phyloP scores from a whole-genome alignment of 1,139 yeast species.

The Diutina ranongensis region DNA sequence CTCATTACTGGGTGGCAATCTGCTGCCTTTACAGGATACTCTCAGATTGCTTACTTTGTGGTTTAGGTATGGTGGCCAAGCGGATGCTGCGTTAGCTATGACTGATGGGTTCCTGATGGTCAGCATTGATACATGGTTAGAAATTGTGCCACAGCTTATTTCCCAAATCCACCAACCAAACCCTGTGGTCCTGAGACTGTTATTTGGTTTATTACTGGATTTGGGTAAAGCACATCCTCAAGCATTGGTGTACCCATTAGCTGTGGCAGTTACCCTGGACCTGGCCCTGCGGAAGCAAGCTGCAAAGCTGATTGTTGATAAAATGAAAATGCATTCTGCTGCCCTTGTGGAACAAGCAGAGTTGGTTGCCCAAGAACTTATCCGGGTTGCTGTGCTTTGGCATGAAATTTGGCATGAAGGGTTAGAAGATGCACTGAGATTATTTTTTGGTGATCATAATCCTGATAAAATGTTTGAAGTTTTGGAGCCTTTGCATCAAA shows the following conservation, averaged over 20 bases:
- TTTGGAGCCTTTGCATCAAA: constrained; percentile 76
- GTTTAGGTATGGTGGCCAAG: constrained; percentile 91
- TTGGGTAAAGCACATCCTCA: constrained; percentile 95
- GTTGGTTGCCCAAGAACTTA: constrained; percentile 83
- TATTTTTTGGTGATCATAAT: constrained; percentile 89
- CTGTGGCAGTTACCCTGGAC: constrained; percentile 93
- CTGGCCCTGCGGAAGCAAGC: constrained; percentile 84
- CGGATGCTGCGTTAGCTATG: constrained; percentile 87
- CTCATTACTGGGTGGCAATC: constrained; percentile 74
- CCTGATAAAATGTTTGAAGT: constrained; percentile 91
- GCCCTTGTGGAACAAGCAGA: constrained; percentile 84
- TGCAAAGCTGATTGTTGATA: constrained; percentile 82
- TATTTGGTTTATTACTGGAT: constrained; percentile 73
- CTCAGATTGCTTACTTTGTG: constrained; percentile 81
- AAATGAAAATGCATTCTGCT: constrained; percentile 84
- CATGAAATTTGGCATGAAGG: constrained; percentile 99
- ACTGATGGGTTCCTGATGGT: constrained; percentile 86
- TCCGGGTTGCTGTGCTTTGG: constrained; percentile 93
- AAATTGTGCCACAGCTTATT: constrained; percentile 89
- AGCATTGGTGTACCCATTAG: constrained; percentile 87
- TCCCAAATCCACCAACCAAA: constrained; percentile 96
- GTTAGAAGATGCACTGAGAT: constrained; percentile 88
- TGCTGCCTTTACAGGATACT: constrained; percentile 67
- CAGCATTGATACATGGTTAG: constrained; percentile 87
- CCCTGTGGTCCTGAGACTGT: constrained; percentile 67